Evolutionary conservation across 441 rosid genomes (phyloP).

Genomic region (Aquilaria agallochum): DNA sequence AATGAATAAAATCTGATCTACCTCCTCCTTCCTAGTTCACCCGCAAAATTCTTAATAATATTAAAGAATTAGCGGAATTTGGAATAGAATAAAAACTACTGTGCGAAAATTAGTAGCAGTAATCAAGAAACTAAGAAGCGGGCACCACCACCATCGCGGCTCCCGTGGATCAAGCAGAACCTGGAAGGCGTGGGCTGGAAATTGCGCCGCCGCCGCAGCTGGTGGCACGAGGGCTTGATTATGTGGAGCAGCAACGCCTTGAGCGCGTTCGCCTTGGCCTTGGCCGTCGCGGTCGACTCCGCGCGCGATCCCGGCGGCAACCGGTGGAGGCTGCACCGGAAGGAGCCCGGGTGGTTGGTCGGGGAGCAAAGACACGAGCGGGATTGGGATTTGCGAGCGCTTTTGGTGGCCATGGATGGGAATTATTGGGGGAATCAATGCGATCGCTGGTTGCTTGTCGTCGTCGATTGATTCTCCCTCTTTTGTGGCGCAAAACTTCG

Average conservation of each 20-base stretch:
- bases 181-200: conserved; percentile 24
- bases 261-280: conserved; percentile 6
- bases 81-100: too few species aligned
- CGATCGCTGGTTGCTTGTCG: too few species aligned
- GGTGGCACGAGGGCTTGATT: conserved; percentile 22
- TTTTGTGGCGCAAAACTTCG: too few species aligned
- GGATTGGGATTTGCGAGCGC: conserved; percentile 13
- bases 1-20: too few species aligned
- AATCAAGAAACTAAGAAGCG: conserved; percentile 17
- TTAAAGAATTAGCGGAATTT: too few species aligned
- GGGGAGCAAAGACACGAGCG: conserved; percentile 53
- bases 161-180: conserved; percentile 17
- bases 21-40: too few species aligned
- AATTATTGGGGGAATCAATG: too few species aligned
- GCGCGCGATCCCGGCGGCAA: neutral
- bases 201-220: conserved; percentile 16
- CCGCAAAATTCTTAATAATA: too few species aligned
- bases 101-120: too few species aligned
- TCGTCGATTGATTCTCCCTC: too few species aligned
- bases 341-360: conserved; percentile 52
- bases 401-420: conserved; percentile 22
- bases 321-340: conserved; percentile 48
- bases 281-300: neutral
- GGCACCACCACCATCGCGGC: conserved; percentile 1
- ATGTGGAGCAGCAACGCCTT: conserved; percentile 20